Conservation (phyloP, 495 filamentous ascomycete genomes). For the Trichocladium uniseriatum region DNA sequence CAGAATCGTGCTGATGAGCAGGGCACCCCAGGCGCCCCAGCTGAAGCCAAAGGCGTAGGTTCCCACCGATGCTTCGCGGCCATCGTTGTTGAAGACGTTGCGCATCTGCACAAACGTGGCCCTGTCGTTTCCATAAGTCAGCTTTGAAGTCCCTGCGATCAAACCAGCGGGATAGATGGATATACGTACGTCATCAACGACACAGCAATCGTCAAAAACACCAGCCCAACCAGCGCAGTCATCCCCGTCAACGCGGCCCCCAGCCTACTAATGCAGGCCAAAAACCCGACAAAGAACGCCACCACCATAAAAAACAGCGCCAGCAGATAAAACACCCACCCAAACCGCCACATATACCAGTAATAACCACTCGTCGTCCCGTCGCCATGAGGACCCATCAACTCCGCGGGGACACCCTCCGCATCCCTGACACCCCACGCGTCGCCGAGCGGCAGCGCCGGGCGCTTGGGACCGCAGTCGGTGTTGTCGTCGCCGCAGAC, state of each 20-base stretch:
- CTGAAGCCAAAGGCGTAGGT: constrained; percentile 73
- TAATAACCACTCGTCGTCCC: constrained; percentile 40
- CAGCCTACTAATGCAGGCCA: constrained; percentile 42
- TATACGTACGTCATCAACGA: constrained; percentile 45
- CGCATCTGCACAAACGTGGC: constrained; percentile 69
- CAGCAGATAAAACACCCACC: constrained; percentile 66
- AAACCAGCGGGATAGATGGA: not conserved
- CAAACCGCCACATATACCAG: constrained; percentile 52
- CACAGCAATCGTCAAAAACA: constrained; percentile 40
- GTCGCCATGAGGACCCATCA: constrained; percentile 37
- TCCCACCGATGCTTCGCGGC: constrained; percentile 54
- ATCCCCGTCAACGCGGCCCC: constrained; percentile 37
- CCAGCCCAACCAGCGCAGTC: constrained; percentile 28
- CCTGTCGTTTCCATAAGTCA: not conserved
- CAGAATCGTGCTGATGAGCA: constrained; percentile 60
- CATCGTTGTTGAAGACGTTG: constrained; percentile 52
- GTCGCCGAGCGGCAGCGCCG: constrained; percentile 41
- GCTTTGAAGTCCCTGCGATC: not conserved
- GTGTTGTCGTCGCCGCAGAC: constrained; percentile 45
- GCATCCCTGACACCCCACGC: constrained; percentile 37
- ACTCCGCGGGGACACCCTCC: constrained; percentile 28
- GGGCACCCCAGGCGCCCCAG: constrained; percentile 66
- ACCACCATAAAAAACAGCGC: constrained; percentile 54
- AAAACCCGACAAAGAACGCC: constrained; percentile 44
- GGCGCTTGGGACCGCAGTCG: constrained; percentile 36